phyloP scores from a whole-genome alignment of 805 yeast species.

The Candida odintsovae region DNA sequence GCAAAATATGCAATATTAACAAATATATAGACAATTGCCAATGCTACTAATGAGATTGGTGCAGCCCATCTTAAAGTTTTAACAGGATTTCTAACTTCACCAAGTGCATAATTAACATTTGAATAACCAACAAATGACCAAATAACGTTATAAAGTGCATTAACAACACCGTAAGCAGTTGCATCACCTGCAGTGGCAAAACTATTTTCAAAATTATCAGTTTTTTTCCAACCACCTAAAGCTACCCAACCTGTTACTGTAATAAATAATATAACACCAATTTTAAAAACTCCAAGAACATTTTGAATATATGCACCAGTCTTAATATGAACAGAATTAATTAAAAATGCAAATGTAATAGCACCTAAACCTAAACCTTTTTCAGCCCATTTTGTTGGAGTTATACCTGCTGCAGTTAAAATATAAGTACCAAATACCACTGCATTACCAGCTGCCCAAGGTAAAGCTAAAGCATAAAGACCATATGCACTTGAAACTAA shows the following conservation, averaged over 20 bases:
- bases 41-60: slow-evolving; percentile 58
- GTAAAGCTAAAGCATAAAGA: slow-evolving; percentile 65
- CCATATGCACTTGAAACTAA: slow-evolving; percentile 63
- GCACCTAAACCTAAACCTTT: slow-evolving; percentile 74
- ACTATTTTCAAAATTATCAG: slow-evolving; percentile 56
- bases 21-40: slow-evolving; percentile 65
- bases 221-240: slow-evolving; percentile 61
- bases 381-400: slow-evolving; percentile 68
- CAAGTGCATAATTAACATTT: slow-evolving; percentile 76
- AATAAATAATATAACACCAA: slow-evolving; percentile 64
- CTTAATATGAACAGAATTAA: slow-evolving; percentile 57
- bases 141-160: slow-evolving; percentile 74
- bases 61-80: slow-evolving; percentile 67
- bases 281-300: slow-evolving; percentile 63
- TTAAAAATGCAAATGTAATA: slow-evolving; percentile 60
- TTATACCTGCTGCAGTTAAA: slow-evolving; percentile 65
- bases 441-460: slow-evolving; percentile 85
- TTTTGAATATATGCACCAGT: slow-evolving; percentile 63
- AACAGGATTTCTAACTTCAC: slow-evolving; percentile 71
- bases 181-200: slow-evolving; percentile 49
- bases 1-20: slow-evolving; percentile 78
- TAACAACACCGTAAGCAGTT: slow-evolving; percentile 63
- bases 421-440: slow-evolving; percentile 76
- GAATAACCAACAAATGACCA: slow-evolving; percentile 85
- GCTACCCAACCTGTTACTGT: slow-evolving; percentile 81